Evolutionary conservation across 2,329 filamentous ascomycete genomes (phyloP).

Genomic region (Penicillium sp.): DNA sequence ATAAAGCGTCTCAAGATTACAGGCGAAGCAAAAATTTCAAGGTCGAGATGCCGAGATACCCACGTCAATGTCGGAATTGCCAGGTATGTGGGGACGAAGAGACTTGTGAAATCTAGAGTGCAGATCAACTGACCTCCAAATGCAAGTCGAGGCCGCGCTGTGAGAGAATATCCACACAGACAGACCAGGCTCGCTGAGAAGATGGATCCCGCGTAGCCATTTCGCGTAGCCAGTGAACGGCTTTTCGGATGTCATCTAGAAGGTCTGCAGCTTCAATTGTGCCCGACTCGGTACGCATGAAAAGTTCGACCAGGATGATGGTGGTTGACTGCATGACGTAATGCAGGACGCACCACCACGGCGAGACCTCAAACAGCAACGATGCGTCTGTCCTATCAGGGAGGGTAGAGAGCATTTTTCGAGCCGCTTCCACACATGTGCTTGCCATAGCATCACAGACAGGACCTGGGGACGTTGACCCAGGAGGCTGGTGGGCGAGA

Average conservation of each 20-base stretch:
- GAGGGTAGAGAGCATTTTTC: constrained; percentile 34
- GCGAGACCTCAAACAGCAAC: constrained; percentile 33
- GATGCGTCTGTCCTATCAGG: constrained; percentile 33
- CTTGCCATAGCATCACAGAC: constrained; percentile 36
- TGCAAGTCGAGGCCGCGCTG: constrained; percentile 19
- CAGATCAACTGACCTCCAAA: constrained; percentile 7
- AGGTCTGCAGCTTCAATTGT: constrained; percentile 29
- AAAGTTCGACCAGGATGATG: constrained; percentile 40
- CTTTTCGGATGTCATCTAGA: constrained; percentile 34
- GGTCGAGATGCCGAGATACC: background rate
- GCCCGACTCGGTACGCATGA: constrained; percentile 33
- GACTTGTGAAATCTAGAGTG: background rate
- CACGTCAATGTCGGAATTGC: background rate
- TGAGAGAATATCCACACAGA: constrained; percentile 30
- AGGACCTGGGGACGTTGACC: constrained; percentile 16
- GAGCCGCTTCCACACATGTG: constrained; percentile 39
- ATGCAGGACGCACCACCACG: constrained; percentile 46
- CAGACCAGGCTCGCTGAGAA: constrained; percentile 35
- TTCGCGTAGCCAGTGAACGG: constrained; percentile 36
- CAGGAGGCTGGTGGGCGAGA: constrained; percentile 28
- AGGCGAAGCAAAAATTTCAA: constrained; percentile 45
- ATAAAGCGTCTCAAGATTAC: background rate
- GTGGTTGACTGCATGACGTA: constrained; percentile 43
- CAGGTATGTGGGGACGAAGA: background rate
- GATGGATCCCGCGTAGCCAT: constrained; percentile 36